Evolutionary conservation across 1,284 basidiomycete genomes (phyloP).

Genomic region (Marasmius fiardii): DNA sequence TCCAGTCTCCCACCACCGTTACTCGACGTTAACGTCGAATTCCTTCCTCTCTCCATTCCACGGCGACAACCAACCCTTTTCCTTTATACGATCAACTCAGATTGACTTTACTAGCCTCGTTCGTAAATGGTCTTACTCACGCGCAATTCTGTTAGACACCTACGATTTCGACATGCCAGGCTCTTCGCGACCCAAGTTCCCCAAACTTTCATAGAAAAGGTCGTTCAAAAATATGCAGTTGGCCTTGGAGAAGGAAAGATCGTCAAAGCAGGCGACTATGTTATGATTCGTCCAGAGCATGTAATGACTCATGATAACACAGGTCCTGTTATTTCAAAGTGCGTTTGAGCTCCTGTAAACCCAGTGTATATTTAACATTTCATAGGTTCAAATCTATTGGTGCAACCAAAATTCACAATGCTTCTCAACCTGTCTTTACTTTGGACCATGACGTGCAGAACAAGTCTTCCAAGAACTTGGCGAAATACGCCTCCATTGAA

Average conservation of each 20-base stretch:
- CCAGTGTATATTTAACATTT: conserved; percentile 10
- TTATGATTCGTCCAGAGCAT: conserved; percentile 97
- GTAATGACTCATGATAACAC: conserved; percentile 99
- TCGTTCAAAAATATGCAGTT: conserved; percentile 96
- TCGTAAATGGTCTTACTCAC: conserved; percentile 1
- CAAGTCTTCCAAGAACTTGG: conserved; percentile 88
- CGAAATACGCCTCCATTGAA: conserved; percentile 94
- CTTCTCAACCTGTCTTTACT: conserved; percentile 90
- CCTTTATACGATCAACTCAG: no score
- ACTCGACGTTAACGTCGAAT: no score
- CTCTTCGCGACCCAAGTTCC: conserved; percentile 34
- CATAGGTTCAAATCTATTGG: conserved; percentile 92
- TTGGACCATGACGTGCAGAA: conserved; percentile 99
- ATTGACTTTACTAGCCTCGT: not conserved
- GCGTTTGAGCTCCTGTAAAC: conserved; percentile 24
- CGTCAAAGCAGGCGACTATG: conserved; percentile 96
- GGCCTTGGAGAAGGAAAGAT: conserved; percentile 73
- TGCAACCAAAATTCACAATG: conserved; percentile 82
- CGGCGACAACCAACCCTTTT: no score
- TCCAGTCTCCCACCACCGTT: no score
- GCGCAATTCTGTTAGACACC: not conserved
- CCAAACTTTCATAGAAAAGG: conserved; percentile 96
- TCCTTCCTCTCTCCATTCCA: no score
- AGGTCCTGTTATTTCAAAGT: conserved; percentile 96
- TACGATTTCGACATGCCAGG: not conserved